phyloP scores from a whole-genome alignment of 805 yeast species.

The Peterozyma toletana region DNA sequence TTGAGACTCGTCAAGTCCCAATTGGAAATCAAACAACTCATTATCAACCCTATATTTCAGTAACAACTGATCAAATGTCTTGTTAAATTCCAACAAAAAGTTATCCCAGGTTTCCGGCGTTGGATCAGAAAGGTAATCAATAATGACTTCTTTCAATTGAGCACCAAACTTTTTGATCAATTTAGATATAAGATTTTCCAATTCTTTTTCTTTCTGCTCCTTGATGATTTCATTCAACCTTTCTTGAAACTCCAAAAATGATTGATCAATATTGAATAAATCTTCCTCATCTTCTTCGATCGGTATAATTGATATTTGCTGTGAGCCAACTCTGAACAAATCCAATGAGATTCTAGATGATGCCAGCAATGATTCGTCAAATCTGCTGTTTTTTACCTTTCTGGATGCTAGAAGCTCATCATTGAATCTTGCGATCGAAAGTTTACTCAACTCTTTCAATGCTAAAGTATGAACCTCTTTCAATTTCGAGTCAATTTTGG shows the following conservation, averaged over 20 bases:
- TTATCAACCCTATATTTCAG: constrained; percentile 20
- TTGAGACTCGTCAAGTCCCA: constrained; percentile 45
- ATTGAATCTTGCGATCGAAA: constrained; percentile 22
- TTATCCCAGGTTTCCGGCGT: constrained; percentile 53
- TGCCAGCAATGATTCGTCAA: constrained; percentile 8
- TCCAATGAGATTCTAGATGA: constrained; percentile 17
- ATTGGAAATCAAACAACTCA: constrained; percentile 47
- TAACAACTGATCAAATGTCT: constrained; percentile 22
- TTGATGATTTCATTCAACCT: constrained; percentile 22
- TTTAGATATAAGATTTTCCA: constrained; percentile 32
- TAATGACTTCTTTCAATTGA: constrained; percentile 43
- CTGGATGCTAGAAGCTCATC: constrained; percentile 15
- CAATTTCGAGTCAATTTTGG: constrained; percentile 40
- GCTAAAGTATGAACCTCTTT: constrained; percentile 34
- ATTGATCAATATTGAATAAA: constrained; percentile 22
- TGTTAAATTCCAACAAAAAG: constrained; percentile 36
- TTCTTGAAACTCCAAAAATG: constrained; percentile 23
- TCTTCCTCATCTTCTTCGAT: constrained; percentile 14
- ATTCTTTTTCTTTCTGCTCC: constrained; percentile 29
- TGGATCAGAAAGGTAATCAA: constrained; percentile 43
- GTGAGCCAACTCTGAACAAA: constrained; percentile 23
- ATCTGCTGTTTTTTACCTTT: constrained; percentile 13
- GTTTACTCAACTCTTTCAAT: constrained; percentile 27
- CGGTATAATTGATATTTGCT: constrained; percentile 22
- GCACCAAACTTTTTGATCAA: constrained; percentile 37